These are phyloP conservation scores for Arxiozyma heterogenica DNA, from an alignment of 1,139 yeast species.

Conservation along the genomic window DNA sequence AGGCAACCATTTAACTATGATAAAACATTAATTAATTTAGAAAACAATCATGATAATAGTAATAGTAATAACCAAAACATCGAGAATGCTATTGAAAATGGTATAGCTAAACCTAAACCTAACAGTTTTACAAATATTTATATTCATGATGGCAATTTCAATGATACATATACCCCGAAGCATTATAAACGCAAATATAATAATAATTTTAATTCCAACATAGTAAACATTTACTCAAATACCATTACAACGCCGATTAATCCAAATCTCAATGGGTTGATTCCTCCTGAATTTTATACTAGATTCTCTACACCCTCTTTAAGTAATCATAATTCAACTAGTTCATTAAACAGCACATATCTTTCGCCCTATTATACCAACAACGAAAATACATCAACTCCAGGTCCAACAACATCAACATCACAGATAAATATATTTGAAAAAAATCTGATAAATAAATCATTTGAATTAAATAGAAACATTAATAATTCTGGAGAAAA, in stretches of 20 bases:
- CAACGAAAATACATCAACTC: background rate
- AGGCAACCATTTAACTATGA: conserved; percentile 13
- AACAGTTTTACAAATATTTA: conserved; percentile 26
- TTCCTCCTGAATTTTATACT: conserved; percentile 31
- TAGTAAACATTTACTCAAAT: conserved; percentile 3
- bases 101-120: background rate
- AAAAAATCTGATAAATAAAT: conserved; percentile 22
- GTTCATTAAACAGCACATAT: conserved; percentile 20
- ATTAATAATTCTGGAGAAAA: conserved; percentile 13
- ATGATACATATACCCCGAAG: conserved; percentile 7
- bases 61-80: background rate
- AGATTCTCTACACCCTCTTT: conserved; percentile 29
- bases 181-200: background rate
- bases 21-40: background rate
- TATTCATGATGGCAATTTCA: conserved; percentile 30
- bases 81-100: too few species aligned
- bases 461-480: conserved; percentile 24
- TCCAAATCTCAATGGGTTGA: conserved; percentile 15
- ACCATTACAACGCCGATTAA: background rate
- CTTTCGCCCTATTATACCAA: background rate
- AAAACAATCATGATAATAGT: background rate
- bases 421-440: conserved; percentile 19
- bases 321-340: conserved; percentile 26
- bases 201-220: background rate
- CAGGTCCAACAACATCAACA: background rate